Evolutionary conservation across 805 yeast genomes (phyloP), one percentile per base, ranked within the genome.

Genomic region (Wickerhamiella dianesei): DNA sequence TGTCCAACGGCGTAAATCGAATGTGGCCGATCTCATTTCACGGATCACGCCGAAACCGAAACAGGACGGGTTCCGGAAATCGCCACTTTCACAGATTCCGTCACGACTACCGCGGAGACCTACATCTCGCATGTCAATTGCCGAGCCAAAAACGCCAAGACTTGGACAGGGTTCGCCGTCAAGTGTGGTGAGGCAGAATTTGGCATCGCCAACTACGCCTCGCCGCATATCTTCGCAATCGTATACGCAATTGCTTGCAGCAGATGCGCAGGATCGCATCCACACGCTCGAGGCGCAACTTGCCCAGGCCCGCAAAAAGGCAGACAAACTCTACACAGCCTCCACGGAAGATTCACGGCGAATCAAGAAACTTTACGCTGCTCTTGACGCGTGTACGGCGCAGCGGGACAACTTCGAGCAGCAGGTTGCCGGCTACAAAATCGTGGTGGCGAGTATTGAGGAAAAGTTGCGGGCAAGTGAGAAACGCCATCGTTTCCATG

Each of bases 351-450:
- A 25, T 12, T 25, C 32, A 12, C 32, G 32, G 12, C 32, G 32
- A 12, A 6, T 25, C 32, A 25, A 49, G 46, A 44, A 43, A 35
- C 36, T 44, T 17, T 49, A 46, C 35, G 58, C 54, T 17, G 56
- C 55, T 39, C 43, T 57, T n/a, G 57, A 58, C 29, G 44, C 50
- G 20, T 29, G 46, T 8, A 44, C 48, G 37, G 51, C 56, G 8
- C 57, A 58, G 19, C 53, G 61, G 29, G 56, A 56, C 43, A 55
- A 56, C 37, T 49, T 61, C 37, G 56, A 53, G 45, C 56, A 56
- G 36, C 65, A 62, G 50, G 58, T 62, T 20, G 53, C 48, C 18
- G 64, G 60, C 8, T 56, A 55, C 48, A 55, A 55, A 44, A 44
- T 55, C 17, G 46, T 55, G n/a, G 53, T 59, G 22, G 41, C 52